These are phyloP conservation scores for Trametes maxima DNA, from an alignment of 768 basidiomycete species.

Conservation along the genomic window DNA sequence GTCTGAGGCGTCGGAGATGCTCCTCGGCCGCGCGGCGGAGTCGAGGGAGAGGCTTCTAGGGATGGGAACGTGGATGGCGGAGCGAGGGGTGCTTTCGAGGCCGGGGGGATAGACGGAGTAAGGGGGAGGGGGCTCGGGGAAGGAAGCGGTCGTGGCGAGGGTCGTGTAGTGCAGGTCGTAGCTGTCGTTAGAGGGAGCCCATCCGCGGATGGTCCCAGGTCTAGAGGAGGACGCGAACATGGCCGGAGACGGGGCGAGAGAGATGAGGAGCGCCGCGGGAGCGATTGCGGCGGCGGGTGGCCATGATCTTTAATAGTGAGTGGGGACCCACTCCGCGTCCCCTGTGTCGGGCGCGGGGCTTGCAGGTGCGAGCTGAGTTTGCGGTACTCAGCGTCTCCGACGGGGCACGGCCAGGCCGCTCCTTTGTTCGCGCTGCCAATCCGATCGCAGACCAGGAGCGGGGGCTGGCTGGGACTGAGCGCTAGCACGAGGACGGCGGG, in stretches of 20 bases:
- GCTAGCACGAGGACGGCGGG: no score
- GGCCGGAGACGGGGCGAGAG: conserved; percentile 1
- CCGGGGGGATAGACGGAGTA: not conserved
- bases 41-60: conserved; percentile 21
- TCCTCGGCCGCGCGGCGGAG: conserved; percentile 4
- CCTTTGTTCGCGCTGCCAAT: conserved; percentile 12
- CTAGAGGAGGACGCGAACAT: conserved; percentile 19
- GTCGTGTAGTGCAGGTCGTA: conserved; percentile 13
- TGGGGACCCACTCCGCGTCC: not conserved
- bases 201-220: conserved; percentile 20
- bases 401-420: conserved; percentile 12
- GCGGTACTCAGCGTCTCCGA: conserved; percentile 11
- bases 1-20: conserved; percentile 8
- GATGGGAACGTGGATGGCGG: conserved; percentile 5
- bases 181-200: conserved; percentile 19
- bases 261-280: conserved; percentile 20
- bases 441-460: no score
- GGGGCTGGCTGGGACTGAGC: no score
- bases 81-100: conserved; percentile 8
- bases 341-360: conserved; percentile 8
- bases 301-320: conserved; percentile 19
- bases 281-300: not conserved
- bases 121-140: not conserved
- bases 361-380: conserved; percentile 5
- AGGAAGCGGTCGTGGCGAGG: conserved; percentile 6